A percentile compares a stretch with the other conserved stretches of the same genome.
Evolutionary conservation across 805 yeast species (phyloP).

Genomic region (Starmera quercuum): DNA sequence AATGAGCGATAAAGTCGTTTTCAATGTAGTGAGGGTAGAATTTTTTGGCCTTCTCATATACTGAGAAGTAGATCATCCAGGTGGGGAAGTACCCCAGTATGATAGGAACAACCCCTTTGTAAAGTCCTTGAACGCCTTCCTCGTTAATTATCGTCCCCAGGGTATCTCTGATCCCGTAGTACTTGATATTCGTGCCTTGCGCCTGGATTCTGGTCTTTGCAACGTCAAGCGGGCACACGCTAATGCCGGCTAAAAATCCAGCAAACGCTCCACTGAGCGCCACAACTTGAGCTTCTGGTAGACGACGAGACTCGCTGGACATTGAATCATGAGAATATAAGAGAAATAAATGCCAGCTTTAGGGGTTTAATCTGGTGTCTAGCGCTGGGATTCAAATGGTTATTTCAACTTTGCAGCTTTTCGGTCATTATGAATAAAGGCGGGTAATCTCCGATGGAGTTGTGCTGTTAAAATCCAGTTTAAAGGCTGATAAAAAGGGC

Average conservation of each 20-base stretch:
- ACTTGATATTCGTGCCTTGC: constrained; percentile 49
- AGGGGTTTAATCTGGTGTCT: no score
- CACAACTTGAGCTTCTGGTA: constrained; percentile 49
- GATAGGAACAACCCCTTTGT: constrained; percentile 89
- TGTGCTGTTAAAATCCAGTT: no score
- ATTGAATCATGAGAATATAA: no score
- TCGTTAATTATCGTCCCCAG: constrained; percentile 58
- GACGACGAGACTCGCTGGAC: no score
- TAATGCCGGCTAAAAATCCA: constrained; percentile 82
- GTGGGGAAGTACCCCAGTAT: constrained; percentile 92
- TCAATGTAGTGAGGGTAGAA: constrained; percentile 37
- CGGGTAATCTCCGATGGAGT: no score
- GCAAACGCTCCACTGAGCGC: constrained; percentile 92
- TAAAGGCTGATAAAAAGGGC: no score
- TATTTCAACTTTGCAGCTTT: no score
- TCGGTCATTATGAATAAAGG: no score
- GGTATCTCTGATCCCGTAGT: constrained; percentile 58
- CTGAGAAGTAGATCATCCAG: constrained; percentile 93
- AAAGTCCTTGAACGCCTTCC: constrained; percentile 79
- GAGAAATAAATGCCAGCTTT: no score
- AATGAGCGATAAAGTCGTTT: constrained; percentile 29
- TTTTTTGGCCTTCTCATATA: constrained; percentile 73
- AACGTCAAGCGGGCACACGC: constrained; percentile 93
- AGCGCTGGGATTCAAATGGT: no score
- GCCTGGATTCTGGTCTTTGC: constrained; percentile 93